phyloP scores from a whole-genome alignment of 805 yeast genomes.

The Lipomyces orientalis region DNA sequence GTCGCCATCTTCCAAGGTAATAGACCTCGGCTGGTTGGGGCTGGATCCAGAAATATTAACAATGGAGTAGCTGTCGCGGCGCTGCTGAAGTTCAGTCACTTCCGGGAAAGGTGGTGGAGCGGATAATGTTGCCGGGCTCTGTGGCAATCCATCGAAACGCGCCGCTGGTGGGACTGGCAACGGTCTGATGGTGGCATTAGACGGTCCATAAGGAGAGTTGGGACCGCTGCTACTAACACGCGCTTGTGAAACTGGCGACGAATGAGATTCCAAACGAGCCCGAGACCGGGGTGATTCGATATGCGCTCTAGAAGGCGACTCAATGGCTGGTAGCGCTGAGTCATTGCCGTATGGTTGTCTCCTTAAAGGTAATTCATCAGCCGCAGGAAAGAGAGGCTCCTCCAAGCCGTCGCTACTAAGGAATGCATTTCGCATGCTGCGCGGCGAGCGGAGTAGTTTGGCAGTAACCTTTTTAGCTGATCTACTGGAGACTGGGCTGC shows the following conservation, averaged over 20 bases:
- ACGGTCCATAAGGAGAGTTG: background rate
- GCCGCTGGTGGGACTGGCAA: slow-evolving; percentile 13
- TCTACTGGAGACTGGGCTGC: slow-evolving; percentile 15
- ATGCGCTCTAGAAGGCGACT: slow-evolving; percentile 19
- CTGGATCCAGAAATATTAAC: slow-evolving; percentile 12
- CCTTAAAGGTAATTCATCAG: background rate
- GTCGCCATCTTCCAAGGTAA: background rate
- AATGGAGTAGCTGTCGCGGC: slow-evolving; percentile 20
- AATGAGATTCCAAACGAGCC: slow-evolving; percentile 7
- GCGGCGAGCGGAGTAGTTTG: slow-evolving; percentile 10
- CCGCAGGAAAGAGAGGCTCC: slow-evolving; percentile 11
- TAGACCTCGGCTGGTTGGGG: background rate
- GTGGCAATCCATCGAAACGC: background rate
- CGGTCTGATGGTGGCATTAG: slow-evolving; percentile 9
- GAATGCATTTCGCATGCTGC: slow-evolving; percentile 9
- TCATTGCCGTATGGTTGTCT: slow-evolving; percentile 5
- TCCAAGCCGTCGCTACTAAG: background rate
- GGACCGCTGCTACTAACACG: background rate
- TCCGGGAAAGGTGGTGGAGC: slow-evolving; percentile 29
- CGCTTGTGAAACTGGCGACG: background rate
- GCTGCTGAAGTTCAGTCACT: slow-evolving; percentile 19
- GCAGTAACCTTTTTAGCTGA: background rate
- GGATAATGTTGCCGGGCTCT: background rate
- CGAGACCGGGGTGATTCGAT: slow-evolving; percentile 16
- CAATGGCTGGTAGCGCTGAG: background rate